Base-by-base conservation (phyloP, 1,284 basidiomycete species). In the Ceratobasidium theobromae region DNA sequence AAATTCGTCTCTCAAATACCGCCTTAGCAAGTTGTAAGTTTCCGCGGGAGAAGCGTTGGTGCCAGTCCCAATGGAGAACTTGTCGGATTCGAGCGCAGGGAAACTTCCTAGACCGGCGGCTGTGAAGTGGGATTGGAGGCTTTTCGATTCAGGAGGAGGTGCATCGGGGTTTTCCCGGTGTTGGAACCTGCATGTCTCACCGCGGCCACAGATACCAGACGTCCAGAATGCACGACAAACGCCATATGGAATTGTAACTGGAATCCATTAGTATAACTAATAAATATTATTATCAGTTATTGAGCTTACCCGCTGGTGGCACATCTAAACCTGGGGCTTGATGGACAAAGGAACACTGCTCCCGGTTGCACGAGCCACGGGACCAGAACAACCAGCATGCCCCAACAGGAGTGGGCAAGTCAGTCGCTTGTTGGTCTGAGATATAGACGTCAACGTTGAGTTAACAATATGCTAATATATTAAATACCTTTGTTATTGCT, bases 141-240 rank as follows among this genome's bases (percentile, higher is more conserved):
- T 21, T 33, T 21, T 25, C 21, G 21, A 25, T 51, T 45, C 43
- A 6, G 18, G 43, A 11, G 43, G 43, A 45, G 48, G 21, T 4
- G 28, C 48, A 18, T 12, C 23, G 5, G 48, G 48, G 14, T 32
- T 33, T 16, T 5, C 28, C 27, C 1, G 33, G 18, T 64, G 60
- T 3, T 41, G n/a, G 28, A 52, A 64, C 14, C 14, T 43, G 38
- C 60, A 64, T 30, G 9, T 8, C 9, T 23, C 49, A 23, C 60
- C 60, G 4, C 60, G 60, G 11, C 33, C 28, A 23, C 60, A 64
- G n/a, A 3, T 16, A 4, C 60, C 60, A 33, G 23, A 21, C 3
- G 35, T 16, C 60, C 60, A 64, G 27, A 52, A 64, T 2, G 35
- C 38, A 25, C 49, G 60, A 35, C 60, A 64, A 21, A 40, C 60